Evolutionary conservation across 2,329 filamentous ascomycete genomes (phyloP), one percentile per base, ranked within the genome.

Genomic region (Beauveria sp.): DNA sequence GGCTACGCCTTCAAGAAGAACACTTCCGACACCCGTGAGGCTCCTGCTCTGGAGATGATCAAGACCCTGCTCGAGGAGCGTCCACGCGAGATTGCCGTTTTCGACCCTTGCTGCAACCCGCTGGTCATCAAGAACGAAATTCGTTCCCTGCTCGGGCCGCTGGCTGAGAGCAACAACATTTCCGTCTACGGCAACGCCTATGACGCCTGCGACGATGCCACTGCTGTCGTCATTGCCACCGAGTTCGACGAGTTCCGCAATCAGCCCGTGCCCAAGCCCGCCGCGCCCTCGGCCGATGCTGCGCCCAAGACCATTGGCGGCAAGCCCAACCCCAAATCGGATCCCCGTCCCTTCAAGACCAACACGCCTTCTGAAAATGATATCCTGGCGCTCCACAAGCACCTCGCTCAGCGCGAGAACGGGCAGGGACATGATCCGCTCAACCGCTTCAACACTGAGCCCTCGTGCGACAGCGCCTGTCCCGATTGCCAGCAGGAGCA

Each of bases 1-100:
- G 90, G 90, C 4, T 92, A 87, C 66, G 86, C 89, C 9, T 93
- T 90, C 76, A 93, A 93, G 79, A 89, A 90, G 74, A 83, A 91
- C 71, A 93, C 89, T 0, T 84, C 83, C 24, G 89, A 93, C 70
- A 89, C 87, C 5, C 81, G 89, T 43, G 89, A 91, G 70, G 86
- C 84, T 49, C 84, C 87, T 0, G 86, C 87, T 0, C 79, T 90
- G 24, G 85, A 86, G 66, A 83, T 90, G 65, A 84, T 91, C 72
- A 82, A 82, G 65, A 80, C 80, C 14, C 76, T 92, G 22, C 76
- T 88, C 10, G 81, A 86, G 63, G 88, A 91, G 70, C 78, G 80
- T 30, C 84, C 86, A 0, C 77, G 76, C 5, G 83, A 87, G 69
- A 81, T 91, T 56, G 81, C 84, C 53, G 82, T 91, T 61, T 91